Conservation (phyloP, 176 grass and related monocot species). For the Tuctoria greenei region DNA sequence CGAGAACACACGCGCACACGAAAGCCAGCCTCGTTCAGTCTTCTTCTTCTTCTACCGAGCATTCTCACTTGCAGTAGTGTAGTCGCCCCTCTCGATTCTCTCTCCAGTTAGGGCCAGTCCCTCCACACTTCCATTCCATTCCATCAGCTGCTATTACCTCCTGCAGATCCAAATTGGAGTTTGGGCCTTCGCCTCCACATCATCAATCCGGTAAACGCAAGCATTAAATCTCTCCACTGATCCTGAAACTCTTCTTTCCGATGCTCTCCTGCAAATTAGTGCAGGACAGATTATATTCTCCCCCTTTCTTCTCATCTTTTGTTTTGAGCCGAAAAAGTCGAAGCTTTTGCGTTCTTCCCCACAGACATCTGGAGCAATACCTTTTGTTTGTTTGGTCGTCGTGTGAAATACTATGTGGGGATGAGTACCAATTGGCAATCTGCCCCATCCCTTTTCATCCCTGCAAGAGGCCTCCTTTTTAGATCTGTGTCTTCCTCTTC, state of each 20-base stretch:
- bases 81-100: conserved; percentile 23
- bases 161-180: conserved; percentile 46
- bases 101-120: conserved; percentile 8
- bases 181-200: conserved; percentile 26
- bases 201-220: conserved; percentile 35
- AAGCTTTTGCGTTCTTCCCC: conserved; percentile 43
- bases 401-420: conserved; percentile 12
- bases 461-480: conserved; percentile 31
- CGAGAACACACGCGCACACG: conserved; percentile 26
- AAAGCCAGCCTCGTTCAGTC: conserved; percentile 21
- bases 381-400: conserved; percentile 26
- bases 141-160: conserved; percentile 18
- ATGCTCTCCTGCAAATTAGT: conserved; percentile 22
- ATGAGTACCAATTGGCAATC: conserved; percentile 30
- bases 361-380: conserved; percentile 11
- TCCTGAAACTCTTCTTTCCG: background rate
- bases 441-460: conserved; percentile 29
- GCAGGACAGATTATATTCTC: conserved; percentile 14
- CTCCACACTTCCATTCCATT: background rate
- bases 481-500: conserved; percentile 47
- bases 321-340: conserved; percentile 8
- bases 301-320: background rate
- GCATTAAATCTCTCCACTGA: background rate
- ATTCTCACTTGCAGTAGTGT: conserved; percentile 7
- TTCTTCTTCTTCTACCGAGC: conserved; percentile 3